phyloP scores from a whole-genome alignment of 2,329 filamentous ascomycete species.

The Ophiocordyceps australis region DNA sequence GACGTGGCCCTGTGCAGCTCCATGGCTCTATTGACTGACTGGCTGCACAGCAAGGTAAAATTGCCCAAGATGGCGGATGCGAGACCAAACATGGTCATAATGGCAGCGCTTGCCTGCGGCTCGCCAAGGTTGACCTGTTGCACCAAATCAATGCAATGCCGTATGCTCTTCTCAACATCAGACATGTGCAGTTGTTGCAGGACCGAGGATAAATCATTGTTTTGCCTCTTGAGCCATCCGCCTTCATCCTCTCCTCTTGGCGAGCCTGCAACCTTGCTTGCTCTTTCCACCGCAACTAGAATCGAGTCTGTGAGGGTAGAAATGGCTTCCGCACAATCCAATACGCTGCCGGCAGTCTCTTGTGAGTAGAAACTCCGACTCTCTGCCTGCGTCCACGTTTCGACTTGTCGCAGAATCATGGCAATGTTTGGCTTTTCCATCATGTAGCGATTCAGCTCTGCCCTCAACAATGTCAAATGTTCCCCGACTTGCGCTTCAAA shows the following conservation, averaged over 20 bases:
- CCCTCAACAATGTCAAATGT: slow-evolving; percentile 17
- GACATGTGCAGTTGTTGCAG: slow-evolving; percentile 40
- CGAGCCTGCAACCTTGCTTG: slow-evolving; percentile 30
- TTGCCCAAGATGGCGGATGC: slow-evolving; percentile 53
- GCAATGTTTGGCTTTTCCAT: slow-evolving; percentile 33
- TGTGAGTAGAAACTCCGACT: slow-evolving; percentile 5
- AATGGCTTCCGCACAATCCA: slow-evolving; percentile 41
- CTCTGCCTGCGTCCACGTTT: slow-evolving; percentile 37
- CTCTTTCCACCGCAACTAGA: slow-evolving; percentile 62
- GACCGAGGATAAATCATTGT: slow-evolving; percentile 30
- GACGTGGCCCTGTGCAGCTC: slow-evolving; percentile 52
- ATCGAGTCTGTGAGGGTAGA: slow-evolving; percentile 55
- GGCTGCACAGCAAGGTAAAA: slow-evolving; percentile 44
- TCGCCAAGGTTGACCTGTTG: slow-evolving; percentile 12
- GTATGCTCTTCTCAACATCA: slow-evolving; percentile 28
- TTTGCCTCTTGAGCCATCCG: slow-evolving; percentile 20
- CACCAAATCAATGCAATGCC: slow-evolving; percentile 17
- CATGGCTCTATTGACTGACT: slow-evolving; percentile 38
- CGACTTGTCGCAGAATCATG: slow-evolving; percentile 48
- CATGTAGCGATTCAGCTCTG: slow-evolving; percentile 20
- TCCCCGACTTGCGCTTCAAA: slow-evolving; percentile 15
- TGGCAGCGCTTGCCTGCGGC: slow-evolving; percentile 9
- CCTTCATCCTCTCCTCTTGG: slow-evolving; percentile 14
- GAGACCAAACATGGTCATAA: slow-evolving; percentile 13
- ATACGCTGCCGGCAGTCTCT: slow-evolving; percentile 15